phyloP scores from a whole-genome alignment of 306 rosid species.

The Ormosia semicastrata region DNA sequence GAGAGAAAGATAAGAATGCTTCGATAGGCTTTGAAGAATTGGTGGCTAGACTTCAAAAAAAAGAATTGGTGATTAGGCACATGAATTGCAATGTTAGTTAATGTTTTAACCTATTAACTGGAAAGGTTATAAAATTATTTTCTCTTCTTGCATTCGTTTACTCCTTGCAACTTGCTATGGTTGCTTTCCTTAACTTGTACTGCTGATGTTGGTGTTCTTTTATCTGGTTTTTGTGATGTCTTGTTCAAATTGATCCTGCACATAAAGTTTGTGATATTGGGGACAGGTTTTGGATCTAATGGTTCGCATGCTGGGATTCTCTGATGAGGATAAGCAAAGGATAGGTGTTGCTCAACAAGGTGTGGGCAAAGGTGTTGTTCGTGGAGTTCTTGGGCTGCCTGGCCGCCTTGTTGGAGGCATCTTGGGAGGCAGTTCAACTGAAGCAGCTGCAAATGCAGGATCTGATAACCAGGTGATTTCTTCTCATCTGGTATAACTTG shows the following conservation, averaged over 20 bases:
- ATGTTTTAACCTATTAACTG: background rate
- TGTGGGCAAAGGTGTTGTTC: constrained; percentile 75
- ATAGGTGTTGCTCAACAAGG: constrained; percentile 76
- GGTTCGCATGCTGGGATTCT: constrained; percentile 87
- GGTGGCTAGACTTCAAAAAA: background rate
- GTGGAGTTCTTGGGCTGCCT: constrained; percentile 75
- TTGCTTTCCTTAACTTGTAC: background rate
- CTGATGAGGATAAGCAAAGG: constrained; percentile 78
- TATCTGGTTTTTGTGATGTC: background rate
- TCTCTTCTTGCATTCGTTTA: background rate
- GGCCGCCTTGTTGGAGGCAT: constrained; percentile 90
- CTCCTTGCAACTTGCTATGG: background rate
- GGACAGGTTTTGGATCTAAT: constrained; percentile 80
- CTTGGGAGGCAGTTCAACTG: constrained; percentile 61
- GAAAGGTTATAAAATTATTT: background rate
- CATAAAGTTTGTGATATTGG: constrained; percentile 6
- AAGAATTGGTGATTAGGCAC: background rate
- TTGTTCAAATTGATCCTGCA: background rate
- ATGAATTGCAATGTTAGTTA: background rate
- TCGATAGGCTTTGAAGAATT: background rate
- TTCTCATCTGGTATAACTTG: background rate
- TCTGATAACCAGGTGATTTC: constrained; percentile 61
- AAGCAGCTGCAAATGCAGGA: constrained; percentile 37
- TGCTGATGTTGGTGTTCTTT: constrained; percentile 6
- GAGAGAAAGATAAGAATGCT: background rate